These are phyloP conservation scores for Gaertneriomyces semiglobifer DNA, from an alignment of 192 early-diverging fungal genomes.

Conservation along the genomic window DNA sequence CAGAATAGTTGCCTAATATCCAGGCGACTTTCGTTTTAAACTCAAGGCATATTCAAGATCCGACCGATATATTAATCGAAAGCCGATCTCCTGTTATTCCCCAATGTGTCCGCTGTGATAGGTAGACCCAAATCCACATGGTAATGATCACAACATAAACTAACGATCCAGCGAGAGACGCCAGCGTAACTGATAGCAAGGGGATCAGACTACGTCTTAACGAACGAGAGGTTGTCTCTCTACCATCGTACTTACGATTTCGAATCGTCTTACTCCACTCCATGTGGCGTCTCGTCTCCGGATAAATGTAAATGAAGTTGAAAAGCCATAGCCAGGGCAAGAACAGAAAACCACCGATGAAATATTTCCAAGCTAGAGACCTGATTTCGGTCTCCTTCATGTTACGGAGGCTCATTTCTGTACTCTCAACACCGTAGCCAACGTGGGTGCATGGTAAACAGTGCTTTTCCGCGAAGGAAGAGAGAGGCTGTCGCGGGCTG, in stretches of 20 bases:
- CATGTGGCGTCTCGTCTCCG: conserved; percentile 41
- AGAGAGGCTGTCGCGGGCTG: no score
- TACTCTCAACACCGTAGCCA: no score
- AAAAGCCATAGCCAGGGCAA: conserved; percentile 70
- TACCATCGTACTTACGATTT: conserved; percentile 46
- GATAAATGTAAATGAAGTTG: conserved; percentile 66
- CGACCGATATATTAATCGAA: conserved; percentile 33
- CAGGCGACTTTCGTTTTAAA: no score
- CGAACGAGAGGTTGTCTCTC: not conserved
- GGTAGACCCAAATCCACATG: conserved; percentile 60
- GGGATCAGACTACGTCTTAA: not conserved
- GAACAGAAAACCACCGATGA: conserved; percentile 38
- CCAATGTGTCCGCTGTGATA: conserved; percentile 58
- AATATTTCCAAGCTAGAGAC: conserved; percentile 57
- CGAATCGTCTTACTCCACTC: conserved; percentile 49
- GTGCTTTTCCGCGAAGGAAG: no score
- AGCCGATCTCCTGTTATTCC: conserved; percentile 54
- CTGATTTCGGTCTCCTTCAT: conserved; percentile 54
- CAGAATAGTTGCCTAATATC: no score
- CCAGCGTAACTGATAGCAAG: conserved; percentile 45
- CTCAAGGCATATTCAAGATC: conserved; percentile 8
- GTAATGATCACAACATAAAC: conserved; percentile 48
- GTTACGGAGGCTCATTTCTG: conserved; percentile 36
- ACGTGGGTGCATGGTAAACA: no score
- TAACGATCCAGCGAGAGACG: conserved; percentile 50